Conservation (phyloP, 768 basidiomycete species). For the Boletellus emodensis region DNA sequence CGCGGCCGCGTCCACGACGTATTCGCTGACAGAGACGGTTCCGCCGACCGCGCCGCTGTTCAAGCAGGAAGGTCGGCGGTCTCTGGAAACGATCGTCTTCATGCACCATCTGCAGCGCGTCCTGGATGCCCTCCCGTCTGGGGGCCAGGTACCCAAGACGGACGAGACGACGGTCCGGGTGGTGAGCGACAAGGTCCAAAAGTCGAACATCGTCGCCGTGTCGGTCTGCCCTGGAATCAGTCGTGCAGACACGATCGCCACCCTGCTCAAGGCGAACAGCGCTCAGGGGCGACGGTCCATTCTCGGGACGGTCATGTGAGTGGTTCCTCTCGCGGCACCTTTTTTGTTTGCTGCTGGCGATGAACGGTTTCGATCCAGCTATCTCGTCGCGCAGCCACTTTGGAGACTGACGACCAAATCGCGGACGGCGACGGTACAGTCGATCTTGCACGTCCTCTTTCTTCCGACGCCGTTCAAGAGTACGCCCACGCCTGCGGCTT, state of each 20-base stretch:
- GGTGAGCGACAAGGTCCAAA: conserved; percentile 42
- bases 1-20: conserved; percentile 62
- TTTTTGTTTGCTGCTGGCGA: too few relatives aligned
- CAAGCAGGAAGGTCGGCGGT: conserved; percentile 59
- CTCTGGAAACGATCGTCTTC: conserved; percentile 58
- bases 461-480: conserved; percentile 76
- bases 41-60: conserved; percentile 34
- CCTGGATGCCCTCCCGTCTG: conserved; percentile 71
- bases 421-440: conserved; percentile 59
- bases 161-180: conserved; percentile 33
- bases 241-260: conserved; percentile 62
- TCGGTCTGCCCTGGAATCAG: conserved; percentile 76
- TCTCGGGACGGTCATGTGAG: conserved; percentile 49
- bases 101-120: conserved; percentile 82
- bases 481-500: conserved; percentile 23
- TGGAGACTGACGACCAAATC: conserved; percentile 69
- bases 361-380: conserved; percentile 39
- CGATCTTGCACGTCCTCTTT: conserved; percentile 77
- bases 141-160: conserved; percentile 47
- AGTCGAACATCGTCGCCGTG: conserved; percentile 72
- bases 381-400: conserved; percentile 62
- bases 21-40: conserved; percentile 29
- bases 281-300: conserved; percentile 36
- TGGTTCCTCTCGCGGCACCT: conserved; percentile 1
- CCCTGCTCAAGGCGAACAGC: conserved; percentile 29